phyloP scores from a whole-genome alignment of 176 grass and related monocot genomes.

The Bolboschoenus planiculmis region DNA sequence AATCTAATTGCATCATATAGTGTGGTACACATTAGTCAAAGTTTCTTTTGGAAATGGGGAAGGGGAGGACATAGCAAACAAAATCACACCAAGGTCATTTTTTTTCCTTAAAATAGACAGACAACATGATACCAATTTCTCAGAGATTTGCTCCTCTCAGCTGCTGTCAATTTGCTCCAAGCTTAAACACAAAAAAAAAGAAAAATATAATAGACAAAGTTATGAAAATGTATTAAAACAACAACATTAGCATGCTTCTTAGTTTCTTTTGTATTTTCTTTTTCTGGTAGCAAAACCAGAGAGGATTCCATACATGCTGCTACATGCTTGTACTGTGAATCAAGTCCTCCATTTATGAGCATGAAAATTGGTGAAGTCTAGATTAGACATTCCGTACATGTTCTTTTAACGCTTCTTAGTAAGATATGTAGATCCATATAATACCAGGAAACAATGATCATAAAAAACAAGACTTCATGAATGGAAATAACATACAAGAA shows the following conservation, averaged over 20 bases:
- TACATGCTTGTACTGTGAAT: neutral
- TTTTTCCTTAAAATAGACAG: neutral
- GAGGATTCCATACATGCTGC: neutral
- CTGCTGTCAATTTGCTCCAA: conserved; percentile 95
- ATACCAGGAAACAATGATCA: neutral
- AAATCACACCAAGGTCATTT: neutral
- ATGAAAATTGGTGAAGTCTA: neutral
- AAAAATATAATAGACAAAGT: conserved; percentile 10
- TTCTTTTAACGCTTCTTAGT: neutral
- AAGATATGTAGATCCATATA: neutral
- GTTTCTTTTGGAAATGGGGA: neutral
- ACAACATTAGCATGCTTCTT: neutral
- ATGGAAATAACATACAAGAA: conserved; percentile 39
- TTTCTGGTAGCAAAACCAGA: neutral
- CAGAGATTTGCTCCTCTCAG: conserved; percentile 76
- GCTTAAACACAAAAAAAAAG: conserved; percentile 38
- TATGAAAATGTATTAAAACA: neutral
- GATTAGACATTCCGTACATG: neutral
- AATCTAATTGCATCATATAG: neutral
- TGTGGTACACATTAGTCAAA: neutral
- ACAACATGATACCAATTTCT: conserved; percentile 68
- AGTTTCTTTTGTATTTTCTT: neutral
- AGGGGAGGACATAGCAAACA: neutral
- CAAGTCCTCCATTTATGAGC: neutral
- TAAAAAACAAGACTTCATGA: neutral